Evolutionary conservation across 371 early-diverging fungal species (phyloP), one percentile per base, ranked within the genome.

Genomic region (Mitosporidium daphniae): DNA sequence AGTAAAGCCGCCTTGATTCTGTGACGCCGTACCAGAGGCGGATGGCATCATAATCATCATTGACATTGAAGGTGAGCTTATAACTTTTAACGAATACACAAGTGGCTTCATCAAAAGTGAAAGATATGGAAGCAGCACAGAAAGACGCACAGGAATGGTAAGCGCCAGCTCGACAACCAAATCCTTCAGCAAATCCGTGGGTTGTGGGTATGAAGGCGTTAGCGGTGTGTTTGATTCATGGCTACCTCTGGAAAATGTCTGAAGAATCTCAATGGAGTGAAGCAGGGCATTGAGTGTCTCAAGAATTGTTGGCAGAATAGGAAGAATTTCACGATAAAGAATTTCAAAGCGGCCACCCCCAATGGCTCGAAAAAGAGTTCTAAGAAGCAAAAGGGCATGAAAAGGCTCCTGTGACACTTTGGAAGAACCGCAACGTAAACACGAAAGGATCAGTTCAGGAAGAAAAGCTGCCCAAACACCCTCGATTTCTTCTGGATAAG

Each of bases 111-210:
- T 80, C 36, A 95, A 38, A 28, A 64, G 69, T 7, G 71, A 62
- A 10, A 95, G 50, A 32, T 72, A 80, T 0, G 93, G 93, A 4
- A 93, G 55, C 12, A 91, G 46, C 0, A 73, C 80, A 26, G 71
- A 69, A 16, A 93, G 51, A 1, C 93, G 67, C 1, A 93, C 86
- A 10, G 95, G 94, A 0, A 93, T 74, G 0, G 86, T 77, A 25
- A 94, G 40, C 36, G 77, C 77, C 0, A 93, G 49, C 36, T 59
- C 59, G 7, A 57, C 55, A 38, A 50, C 51, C 9, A 55, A 34
- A 27, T 78, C 77, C 16, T 66, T 61, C 59, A 77, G 62, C n/a
- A n/a, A n/a, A n/a, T n/a, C n/a, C n/a, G n/a, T n/a, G 10, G 63
- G 62, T 21, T 57, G 55, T 25, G 64, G 61, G 31, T 67, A 59